Base-by-base conservation (phyloP, 2,329 filamentous ascomycete species). In the Apiospora rasikravindrae region DNA sequence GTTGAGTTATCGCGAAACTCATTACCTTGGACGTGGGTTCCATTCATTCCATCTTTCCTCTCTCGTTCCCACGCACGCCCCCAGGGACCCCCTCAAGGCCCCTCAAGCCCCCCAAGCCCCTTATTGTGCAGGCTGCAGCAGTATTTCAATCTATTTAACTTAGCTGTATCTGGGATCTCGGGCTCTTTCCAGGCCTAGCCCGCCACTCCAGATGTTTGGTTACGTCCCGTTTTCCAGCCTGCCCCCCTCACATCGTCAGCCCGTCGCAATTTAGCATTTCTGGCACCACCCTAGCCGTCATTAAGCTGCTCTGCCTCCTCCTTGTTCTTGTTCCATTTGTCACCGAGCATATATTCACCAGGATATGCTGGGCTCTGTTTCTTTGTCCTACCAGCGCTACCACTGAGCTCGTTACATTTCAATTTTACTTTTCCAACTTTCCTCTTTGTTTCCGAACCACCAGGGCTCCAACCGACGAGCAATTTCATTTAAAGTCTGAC, bases 401-500 rank as follows among this genome's bases (percentile, higher is more conserved):
- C 33, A 13, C 57, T n/a, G 22, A 37, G 33, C 57, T 64, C 53
- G 33, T 40, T 19, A 40, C 57, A 40, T 40, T n/a, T n/a, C 57
- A 3, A 40, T 13, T n/a, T 40, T 40, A 64, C 22, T 6, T 49
- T 49, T n/a, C 22, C 45, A 10, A 42, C 40, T 42, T 40, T 64
- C 19, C 57, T 40, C 33, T 64, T 64, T 40, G 57, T 64, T 71
- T 71, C 69, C 75, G 73, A 73, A 70, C 19, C 29, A 69, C 57
- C 37, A 51, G 67, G 68, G 26, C 57, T 72, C 67, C 71, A 67
- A 71, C 74, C 69, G 73, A n/a, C 19, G 57, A 14, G 29, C 33
- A 40, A 40, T 64, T 40, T 64, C 71, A 69, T 66, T 75, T 71
- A 51, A 72, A 49, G 44, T 71, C 73, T 75, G 70, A 75, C 74